Evolutionary conservation across 2,329 filamentous ascomycete species (phyloP), one percentile per base, ranked within the genome.

Genomic region (Sporothrix phasma): DNA sequence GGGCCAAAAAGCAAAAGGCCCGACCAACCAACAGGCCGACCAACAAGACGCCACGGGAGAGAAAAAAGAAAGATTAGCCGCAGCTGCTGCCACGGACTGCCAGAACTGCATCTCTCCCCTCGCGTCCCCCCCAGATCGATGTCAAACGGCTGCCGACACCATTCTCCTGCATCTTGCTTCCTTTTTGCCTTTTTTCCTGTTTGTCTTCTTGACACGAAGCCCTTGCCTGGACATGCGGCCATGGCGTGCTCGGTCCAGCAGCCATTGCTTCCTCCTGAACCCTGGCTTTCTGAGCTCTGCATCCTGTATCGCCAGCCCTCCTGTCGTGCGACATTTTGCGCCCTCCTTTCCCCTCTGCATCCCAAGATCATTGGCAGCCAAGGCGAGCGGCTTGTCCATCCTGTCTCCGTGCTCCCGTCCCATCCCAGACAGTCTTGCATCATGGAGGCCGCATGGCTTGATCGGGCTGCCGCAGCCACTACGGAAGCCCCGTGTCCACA

Each of bases 401-500:
- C 19, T 47, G 41, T 61, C 58, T 61, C 58, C 47, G 41, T 34
- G 43, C 43, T 37, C 29, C 54, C 54, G 24, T 31, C 54, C 24
- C 7, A 60, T 46, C 41, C 37, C 26, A 46, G 39, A 29, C 56
- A 31, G 31, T 19, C 29, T n/a, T n/a, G 56, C 24, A 45, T 34
- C 58, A 37, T 61, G 41, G 58, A 37, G 41, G 43, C 58, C 43
- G 29, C 58, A 47, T 61, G 58, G 26, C 56, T 47, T 34, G 17
- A 24, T 60, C 56, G 26, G 56, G 29, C 24, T 45, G 24, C 39
- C 39, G 56, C 26, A 46, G 56, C 39, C 41, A 46, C 53, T 8
- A 46, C 39, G 39, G 56, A 24, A 29, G 10, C 5, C 15, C 39
- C 51, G 51, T 54, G 31, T 15, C 15, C 15, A 24, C 8, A 53